These are phyloP conservation scores for Spizellomyces sp. DNA, from an alignment of 192 early-diverging fungal species.

Conservation along the genomic window DNA sequence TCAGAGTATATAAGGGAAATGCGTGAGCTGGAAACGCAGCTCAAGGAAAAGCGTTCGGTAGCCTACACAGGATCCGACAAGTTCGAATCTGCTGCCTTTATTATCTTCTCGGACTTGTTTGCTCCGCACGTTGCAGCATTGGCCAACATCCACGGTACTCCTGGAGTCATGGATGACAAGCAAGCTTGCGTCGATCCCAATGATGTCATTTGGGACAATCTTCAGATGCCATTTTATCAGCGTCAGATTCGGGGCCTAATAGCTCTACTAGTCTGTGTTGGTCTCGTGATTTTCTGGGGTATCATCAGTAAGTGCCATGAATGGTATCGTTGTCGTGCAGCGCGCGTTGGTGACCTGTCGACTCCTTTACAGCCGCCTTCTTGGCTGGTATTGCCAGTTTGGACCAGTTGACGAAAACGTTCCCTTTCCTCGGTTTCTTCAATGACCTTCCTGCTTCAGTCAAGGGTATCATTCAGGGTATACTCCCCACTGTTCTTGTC, in stretches of 20 bases:
- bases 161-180: slow-evolving; percentile 62
- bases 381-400: slow-evolving; percentile 24
- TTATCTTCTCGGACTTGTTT: slow-evolving; percentile 70
- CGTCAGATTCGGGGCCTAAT: slow-evolving; percentile 57
- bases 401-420: slow-evolving; percentile 10
- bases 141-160: slow-evolving; percentile 59
- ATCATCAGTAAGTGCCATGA: neutral
- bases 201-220: slow-evolving; percentile 79
- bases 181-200: slow-evolving; percentile 67
- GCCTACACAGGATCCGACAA: slow-evolving; percentile 27
- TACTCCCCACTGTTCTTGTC: slow-evolving; percentile 69
- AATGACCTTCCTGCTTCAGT: slow-evolving; percentile 17
- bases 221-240: slow-evolving; percentile 55
- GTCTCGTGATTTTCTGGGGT: slow-evolving; percentile 59
- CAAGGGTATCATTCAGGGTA: slow-evolving; percentile 68
- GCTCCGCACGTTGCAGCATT: slow-evolving; percentile 78
- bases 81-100: slow-evolving; percentile 65
- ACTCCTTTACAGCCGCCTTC: neutral
- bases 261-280: slow-evolving; percentile 42
- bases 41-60: neutral
- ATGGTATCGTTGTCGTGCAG: neutral
- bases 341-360: no score
- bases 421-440: slow-evolving; percentile 19
- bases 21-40: neutral
- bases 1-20: neutral